These are phyloP conservation scores for Beauveria asiatica DNA, from an alignment of 2,329 filamentous ascomycete species.

Conservation along the genomic window DNA sequence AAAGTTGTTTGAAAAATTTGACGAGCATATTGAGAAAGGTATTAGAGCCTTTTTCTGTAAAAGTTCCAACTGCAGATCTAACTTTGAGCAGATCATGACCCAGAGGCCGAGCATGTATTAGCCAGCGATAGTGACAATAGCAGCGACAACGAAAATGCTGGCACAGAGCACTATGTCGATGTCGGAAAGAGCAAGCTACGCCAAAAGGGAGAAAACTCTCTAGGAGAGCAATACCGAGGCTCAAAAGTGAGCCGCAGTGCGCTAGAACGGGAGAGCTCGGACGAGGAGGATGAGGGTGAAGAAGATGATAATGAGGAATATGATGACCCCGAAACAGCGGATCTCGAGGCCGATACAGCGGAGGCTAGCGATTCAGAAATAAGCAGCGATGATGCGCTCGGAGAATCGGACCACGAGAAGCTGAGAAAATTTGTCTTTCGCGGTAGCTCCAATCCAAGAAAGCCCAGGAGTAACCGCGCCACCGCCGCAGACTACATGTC, in stretches of 20 bases:
- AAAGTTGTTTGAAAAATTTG: slow-evolving; percentile 52
- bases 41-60: slow-evolving; percentile 9
- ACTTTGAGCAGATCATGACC: slow-evolving; percentile 60
- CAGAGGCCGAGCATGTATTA: slow-evolving; percentile 57
- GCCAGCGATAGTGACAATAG: slow-evolving; percentile 42
- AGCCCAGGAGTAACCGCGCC: slow-evolving; percentile 29
- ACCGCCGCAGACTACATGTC: slow-evolving; percentile 52
- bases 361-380: slow-evolving; percentile 51
- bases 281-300: slow-evolving; percentile 42
- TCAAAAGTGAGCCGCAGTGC: slow-evolving; percentile 63
- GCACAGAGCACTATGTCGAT: slow-evolving; percentile 77
- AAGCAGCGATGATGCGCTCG: slow-evolving; percentile 62
- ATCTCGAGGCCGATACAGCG: slow-evolving; percentile 43
- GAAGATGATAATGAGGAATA: slow-evolving; percentile 42
- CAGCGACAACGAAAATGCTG: slow-evolving; percentile 45
- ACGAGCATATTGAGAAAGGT: slow-evolving; percentile 57
- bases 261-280: slow-evolving; percentile 48
- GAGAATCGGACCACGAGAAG: slow-evolving; percentile 73
- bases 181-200: slow-evolving; percentile 82
- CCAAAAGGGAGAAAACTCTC: slow-evolving; percentile 55
- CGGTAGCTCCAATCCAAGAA: slow-evolving; percentile 45
- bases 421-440: slow-evolving; percentile 65
- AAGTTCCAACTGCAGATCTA: background rate
- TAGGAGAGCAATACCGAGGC: slow-evolving; percentile 77
- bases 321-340: slow-evolving; percentile 47